Evolutionary conservation across 1,139 yeast genomes (phyloP).

Genomic region (Magnusiomyces fungicola): DNA sequence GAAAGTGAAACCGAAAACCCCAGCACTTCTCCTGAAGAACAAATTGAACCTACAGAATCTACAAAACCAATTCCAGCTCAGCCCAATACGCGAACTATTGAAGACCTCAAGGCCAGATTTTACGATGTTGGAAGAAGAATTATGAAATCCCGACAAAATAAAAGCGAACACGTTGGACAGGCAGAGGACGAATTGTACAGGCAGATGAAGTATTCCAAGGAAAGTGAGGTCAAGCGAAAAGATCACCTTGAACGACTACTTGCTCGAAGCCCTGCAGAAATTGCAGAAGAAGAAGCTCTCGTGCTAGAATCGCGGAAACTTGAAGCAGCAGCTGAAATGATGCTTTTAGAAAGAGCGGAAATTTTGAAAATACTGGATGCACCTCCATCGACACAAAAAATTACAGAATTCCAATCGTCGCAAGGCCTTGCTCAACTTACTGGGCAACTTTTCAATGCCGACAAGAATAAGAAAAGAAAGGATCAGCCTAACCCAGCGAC

Average conservation of each 20-base stretch:
- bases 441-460: constrained; percentile 69
- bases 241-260: constrained; percentile 69
- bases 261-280: constrained; percentile 87
- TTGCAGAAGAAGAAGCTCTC: constrained; percentile 93
- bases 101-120: constrained; percentile 78
- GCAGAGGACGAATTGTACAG: constrained; percentile 34
- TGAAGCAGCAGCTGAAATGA: constrained; percentile 87
- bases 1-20: constrained; percentile 3
- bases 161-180: constrained; percentile 37
- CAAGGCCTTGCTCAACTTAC: constrained; percentile 87
- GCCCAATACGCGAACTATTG: constrained; percentile 41
- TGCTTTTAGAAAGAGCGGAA: constrained; percentile 76
- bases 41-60: constrained; percentile 6
- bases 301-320: constrained; percentile 89
- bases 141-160: constrained; percentile 33
- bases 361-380: constrained; percentile 75
- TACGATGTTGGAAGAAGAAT: constrained; percentile 51
- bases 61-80: constrained; percentile 1
- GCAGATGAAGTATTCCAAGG: constrained; percentile 51
- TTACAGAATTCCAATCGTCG: constrained; percentile 72
- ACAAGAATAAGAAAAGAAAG: constrained; percentile 56
- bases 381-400: constrained; percentile 74
- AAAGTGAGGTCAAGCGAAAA: constrained; percentile 69
- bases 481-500: constrained; percentile 31
- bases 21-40: background rate